phyloP scores from a whole-genome alignment of 2,329 filamentous ascomycete genomes.

The Calonectria fujianensis region DNA sequence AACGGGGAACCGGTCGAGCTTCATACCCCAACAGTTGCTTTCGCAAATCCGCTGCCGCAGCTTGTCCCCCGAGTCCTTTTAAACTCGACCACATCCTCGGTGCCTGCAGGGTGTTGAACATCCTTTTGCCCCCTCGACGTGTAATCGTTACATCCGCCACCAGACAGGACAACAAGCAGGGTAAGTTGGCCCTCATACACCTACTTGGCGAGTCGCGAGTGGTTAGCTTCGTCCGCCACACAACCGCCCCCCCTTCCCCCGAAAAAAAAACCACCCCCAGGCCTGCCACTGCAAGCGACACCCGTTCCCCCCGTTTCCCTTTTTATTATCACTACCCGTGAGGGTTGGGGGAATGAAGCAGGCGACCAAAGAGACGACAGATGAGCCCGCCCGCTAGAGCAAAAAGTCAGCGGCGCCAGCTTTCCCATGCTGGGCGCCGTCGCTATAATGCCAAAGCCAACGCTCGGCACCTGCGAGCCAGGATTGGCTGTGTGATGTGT shows the following conservation, averaged over 20 bases:
- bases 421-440: conserved; percentile 7
- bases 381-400: conserved; percentile 1
- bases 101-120: not conserved
- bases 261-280: no score
- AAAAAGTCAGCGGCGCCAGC: conserved; percentile 5
- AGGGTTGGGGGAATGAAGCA: not conserved
- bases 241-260: not conserved
- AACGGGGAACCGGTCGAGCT: conserved; percentile 23
- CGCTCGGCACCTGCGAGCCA: not conserved
- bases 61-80: not conserved
- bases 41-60: not conserved
- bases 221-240: conserved; percentile 9
- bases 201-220: conserved; percentile 25
- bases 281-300: not conserved
- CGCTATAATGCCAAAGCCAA: conserved; percentile 9
- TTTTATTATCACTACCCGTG: not conserved
- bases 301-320: not conserved
- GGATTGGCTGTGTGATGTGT: conserved; percentile 18
- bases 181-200: conserved; percentile 26
- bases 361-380: conserved; percentile 1
- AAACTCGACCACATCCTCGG: not conserved
- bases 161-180: conserved; percentile 18
- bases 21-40: not conserved
- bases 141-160: conserved; percentile 32
- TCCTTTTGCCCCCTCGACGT: conserved; percentile 10